Evolutionary conservation across 73 alveolate genomes (phyloP), one percentile per base, ranked within the genome.

Genomic region (Tetrahymena thermophila): DNA sequence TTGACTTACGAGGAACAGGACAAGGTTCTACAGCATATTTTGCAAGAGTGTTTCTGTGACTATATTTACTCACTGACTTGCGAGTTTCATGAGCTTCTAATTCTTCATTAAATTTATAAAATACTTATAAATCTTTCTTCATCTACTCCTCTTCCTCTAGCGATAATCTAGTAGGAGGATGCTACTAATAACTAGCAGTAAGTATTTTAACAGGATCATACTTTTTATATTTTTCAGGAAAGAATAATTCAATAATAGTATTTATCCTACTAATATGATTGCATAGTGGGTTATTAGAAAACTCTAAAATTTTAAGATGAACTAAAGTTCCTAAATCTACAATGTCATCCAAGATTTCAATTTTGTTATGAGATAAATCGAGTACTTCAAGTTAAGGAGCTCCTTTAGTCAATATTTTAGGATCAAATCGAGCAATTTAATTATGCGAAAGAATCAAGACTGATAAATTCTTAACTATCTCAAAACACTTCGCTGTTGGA

Each of bases 1-100:
- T 43, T 34, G 97, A 85, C 35, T 95, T 95, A 37, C 97, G 58
- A 35, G 97, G 97, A 56, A 95, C 95, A 19, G 97, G 97, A 56
- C 97, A 95, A 71, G 94, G 84, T 35, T 95, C 97, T 28, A 95
- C 37, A 34, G 95, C 94, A 89, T 84, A 95, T 93, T 95, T 95
- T 6, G 95, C 97, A 89, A 95, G 94, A 17, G 97, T 95, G 43
- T 95, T 95, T 56, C 94, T 95, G 94, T 95, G 97, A 17, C 95
- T 85, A 95, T 71, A 95, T 57, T 95, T 95, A 3, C 95, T 85
- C 1, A 95, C 97, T 8, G 97, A 85, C 25, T 95, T 95, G 42
- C 93, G 93, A 31, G 94, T 42, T 93, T 95, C 97, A 14, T 95
- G 94, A 13, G 95, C 94, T 56, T 50, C 94, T 56, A 95, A 85